Evolutionary conservation across 1,284 basidiomycete species (phyloP).

Genomic region (Cryptococcus depauperatus): DNA sequence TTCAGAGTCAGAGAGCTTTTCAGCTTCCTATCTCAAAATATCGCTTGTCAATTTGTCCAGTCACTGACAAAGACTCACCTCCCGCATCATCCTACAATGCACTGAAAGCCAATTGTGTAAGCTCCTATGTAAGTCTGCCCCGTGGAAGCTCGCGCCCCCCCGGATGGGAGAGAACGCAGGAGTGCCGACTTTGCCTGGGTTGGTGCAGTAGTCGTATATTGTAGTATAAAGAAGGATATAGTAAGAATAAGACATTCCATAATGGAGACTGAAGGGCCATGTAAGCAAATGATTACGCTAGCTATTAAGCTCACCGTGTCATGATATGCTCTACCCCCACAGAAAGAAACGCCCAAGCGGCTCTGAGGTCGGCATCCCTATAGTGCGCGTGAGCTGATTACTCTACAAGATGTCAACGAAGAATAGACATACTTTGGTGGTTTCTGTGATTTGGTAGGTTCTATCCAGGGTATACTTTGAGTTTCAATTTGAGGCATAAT

Average conservation of each 20-base stretch:
- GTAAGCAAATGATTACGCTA: no score
- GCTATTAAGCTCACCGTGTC: slow-evolving; percentile 59
- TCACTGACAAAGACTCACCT: slow-evolving; percentile 48
- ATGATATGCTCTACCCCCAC: slow-evolving; percentile 89
- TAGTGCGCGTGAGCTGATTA: background rate
- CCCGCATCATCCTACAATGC: slow-evolving; percentile 63
- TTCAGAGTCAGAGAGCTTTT: slow-evolving; percentile 72
- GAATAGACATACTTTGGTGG: slow-evolving; percentile 34
- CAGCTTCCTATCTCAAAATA: slow-evolving; percentile 56
- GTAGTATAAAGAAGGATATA: slow-evolving; percentile 91
- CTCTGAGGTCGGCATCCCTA: slow-evolving; percentile 48
- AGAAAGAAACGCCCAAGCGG: slow-evolving; percentile 82
- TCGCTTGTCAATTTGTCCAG: no score
- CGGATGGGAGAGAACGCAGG: slow-evolving; percentile 17
- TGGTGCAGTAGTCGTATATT: slow-evolving; percentile 92
- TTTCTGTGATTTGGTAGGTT: slow-evolving; percentile 29
- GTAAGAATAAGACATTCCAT: slow-evolving; percentile 81
- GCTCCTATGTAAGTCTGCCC: slow-evolving; percentile 86
- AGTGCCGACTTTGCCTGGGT: slow-evolving; percentile 17
- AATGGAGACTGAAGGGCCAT: slow-evolving; percentile 69
- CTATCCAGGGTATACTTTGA: slow-evolving; percentile 15
- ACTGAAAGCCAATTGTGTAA: slow-evolving; percentile 73
- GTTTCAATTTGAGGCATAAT: no score
- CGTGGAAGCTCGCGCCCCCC: slow-evolving; percentile 88
- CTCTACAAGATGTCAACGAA: background rate